Base-by-base conservation (phyloP, 1,284 basidiomycete species). In the Ceratobasidium sp. region DNA sequence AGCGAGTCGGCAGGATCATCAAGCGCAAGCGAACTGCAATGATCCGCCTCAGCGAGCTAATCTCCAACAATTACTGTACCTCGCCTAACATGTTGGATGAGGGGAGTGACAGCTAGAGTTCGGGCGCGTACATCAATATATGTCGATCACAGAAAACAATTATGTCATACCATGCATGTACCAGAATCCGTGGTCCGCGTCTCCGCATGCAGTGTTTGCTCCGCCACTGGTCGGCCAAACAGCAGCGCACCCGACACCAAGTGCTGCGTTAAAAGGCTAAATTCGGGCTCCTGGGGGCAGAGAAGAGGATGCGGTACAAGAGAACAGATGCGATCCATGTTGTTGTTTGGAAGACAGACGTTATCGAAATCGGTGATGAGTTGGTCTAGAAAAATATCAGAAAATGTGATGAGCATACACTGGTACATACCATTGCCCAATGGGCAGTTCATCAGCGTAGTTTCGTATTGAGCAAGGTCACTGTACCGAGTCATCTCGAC, bases 161-260 rank as follows among this genome's bases (percentile, higher is more conserved):
- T n/a, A n/a, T n/a, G n/a, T n/a, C n/a, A n/a, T n/a, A n/a, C n/a
- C n/a, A 96, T 96, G 62, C 93, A 86, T 75, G 93, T 93, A 0
- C 93, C 94, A 53, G 92, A 93, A 79, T 96, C 94, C 77, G 91
- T 92, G 0, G 96, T 96, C 3, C 98, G 85, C 8, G 96, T 96
- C 53, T 94, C 88, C 1, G 96, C 95, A 14, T 95, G 85, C 16
- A 96, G 83, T 0, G 94, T 96, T 81, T 97, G 97, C 4, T 95
- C 94, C 4, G 94, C 96, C 53, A 95, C 94, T 1, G 94, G 59
- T 70, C 96, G 96, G 2, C 94, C 94, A 80, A 96, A 96, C 18
- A 97, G 82, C 71, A 96, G 85, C 75, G 92, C 94, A 2, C 94
- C 94, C 3, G 89, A 91, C 85, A 96, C 95, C 10, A 89, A 86